A percentile compares a stretch with the other conserved stretches of the same genome.
These are phyloP conservation scores for Zasmidium cellare DNA, from an alignment of 2,329 filamentous ascomycete genomes.

Conservation along the genomic window DNA sequence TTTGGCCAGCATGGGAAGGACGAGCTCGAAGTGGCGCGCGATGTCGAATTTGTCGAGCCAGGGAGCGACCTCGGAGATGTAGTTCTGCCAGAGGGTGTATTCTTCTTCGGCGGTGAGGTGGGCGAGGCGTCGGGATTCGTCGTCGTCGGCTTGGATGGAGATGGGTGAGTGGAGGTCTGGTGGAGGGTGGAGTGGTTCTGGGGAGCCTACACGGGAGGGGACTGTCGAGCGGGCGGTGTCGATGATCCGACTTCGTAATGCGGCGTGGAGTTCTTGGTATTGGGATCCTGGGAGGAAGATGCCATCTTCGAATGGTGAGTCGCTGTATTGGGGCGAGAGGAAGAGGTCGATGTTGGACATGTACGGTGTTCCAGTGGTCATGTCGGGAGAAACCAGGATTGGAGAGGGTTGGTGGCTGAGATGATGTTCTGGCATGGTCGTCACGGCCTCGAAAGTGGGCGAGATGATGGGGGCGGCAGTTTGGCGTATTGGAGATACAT, in stretches of 20 bases:
- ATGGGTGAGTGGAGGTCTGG: conserved; percentile 11
- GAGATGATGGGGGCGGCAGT: neutral
- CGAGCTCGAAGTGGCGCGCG: conserved; percentile 53
- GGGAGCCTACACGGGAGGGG: conserved; percentile 27
- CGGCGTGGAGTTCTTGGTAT: conserved; percentile 33
- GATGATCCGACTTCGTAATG: conserved; percentile 32
- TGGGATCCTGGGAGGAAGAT: conserved; percentile 35
- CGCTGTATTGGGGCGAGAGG: conserved; percentile 29
- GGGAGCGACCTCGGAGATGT: conserved; percentile 54
- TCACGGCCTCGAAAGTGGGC: neutral
- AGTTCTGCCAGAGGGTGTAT: conserved; percentile 41
- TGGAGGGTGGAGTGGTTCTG: conserved; percentile 18
- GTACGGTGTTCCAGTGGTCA: conserved; percentile 9
- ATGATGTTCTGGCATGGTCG: neutral
- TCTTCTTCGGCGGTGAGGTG: conserved; percentile 31
- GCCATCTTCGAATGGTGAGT: conserved; percentile 31
- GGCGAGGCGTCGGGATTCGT: conserved; percentile 27
- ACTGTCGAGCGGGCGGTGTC: conserved; percentile 34
- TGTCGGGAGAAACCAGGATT: neutral
- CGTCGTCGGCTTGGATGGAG: conserved; percentile 16
- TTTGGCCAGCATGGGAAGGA: conserved; percentile 52
- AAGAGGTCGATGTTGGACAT: conserved; percentile 20
- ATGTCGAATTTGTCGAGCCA: conserved; percentile 62
- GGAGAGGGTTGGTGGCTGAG: neutral
- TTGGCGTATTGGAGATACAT: too few species aligned